Base-by-base conservation (phyloP, 768 basidiomycete genomes). In the Crepidotus variabilis region DNA sequence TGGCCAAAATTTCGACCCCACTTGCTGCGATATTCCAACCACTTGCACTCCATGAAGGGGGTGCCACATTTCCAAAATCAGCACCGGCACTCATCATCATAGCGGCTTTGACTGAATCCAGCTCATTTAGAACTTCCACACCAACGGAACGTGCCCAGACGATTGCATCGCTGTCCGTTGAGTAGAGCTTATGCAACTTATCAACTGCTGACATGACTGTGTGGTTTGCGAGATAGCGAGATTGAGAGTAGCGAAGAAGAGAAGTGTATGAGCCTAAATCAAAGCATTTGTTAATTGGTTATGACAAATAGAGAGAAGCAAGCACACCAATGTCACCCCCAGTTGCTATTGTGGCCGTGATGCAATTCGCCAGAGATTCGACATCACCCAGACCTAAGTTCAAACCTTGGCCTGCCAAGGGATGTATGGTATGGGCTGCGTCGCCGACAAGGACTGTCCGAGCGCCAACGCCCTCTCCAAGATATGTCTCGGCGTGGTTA, bases 371-470 rank as follows among this genome's bases (percentile, higher is more conserved):
- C 13, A 99, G 80, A 55, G 80, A 80, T 64, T 87, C 80, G 2
- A 88, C 92, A 67, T 99, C 96, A 1, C 78, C 87, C 24, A 99
- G 75, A n/a, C 96, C 97, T 66, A 96, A 75, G 69, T 99, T 98
- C 43, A 98, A 77, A 0, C 96, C 97, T 68, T 98, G 96, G 1
- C 97, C 97, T 0, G 95, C 96, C 23, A 98, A 82, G 1, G 97
- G 96, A 66, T 98, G 96, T 1, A 94, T 77, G 0, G 92, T 92
- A 66, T 98, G 97, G 16, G 95, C 97, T 1, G 96, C 95, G 71
- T 99, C 97, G 1, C 97, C 97, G 1, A 98, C 83, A 7, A 98
- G 84, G 1, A 88, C 94, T 0, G 92, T 95, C 3, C 96, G 82
- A 2, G 74, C 69, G 4, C 84, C 80, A 32, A 60, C 55, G 0